Evolutionary conservation across 2,329 filamentous ascomycete genomes (phyloP), one percentile per base, ranked within the genome.

Genomic region (Cladophialophora bantiana): DNA sequence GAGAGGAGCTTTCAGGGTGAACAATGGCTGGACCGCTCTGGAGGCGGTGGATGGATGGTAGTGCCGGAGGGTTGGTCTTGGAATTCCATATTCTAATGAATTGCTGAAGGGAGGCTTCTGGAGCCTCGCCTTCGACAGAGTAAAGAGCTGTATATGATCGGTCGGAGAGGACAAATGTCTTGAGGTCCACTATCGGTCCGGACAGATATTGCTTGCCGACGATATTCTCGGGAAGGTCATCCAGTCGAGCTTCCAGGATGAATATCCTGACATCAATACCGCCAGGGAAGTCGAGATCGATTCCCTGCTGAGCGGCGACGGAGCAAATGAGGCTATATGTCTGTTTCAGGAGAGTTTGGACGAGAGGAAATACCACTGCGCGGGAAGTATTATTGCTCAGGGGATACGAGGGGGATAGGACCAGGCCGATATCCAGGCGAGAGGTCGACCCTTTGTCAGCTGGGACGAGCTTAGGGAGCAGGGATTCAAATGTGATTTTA

Each of bases 321-420:
- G 89, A 81, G 38, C 90, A 90, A 64, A 95, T 82, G 58, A 97
- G 84, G 73, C 89, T 88, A 83, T 98, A 98, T 31, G 96, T 76
- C 32, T 86, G 86, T 2, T 91, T 90, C 26, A 97, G 80, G 4
- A 94, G 82, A n/a, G 85, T 83, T 77, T 97, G 93, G 13, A 70
- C 31, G 2, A 61, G 45, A 4, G 40, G 40, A 36, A 72, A 73
- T 9, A 69, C 36, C 7, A 62, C 50, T n/a, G 68, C 59, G 12
- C 71, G 70, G 38, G 66, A 65, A 15, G 52, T 60, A 31, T 59
- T 64, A 10, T 42, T 54, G 13, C 60, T 45, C 9, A 61, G 2
- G 20, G 64, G 61, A 48, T 71, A 70, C 3, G 66, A 66, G 4
- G 66, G 26, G 20, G 63, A 65, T 6, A 71, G 50, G 55, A 65